Evolutionary conservation across 495 filamentous ascomycete species (phyloP), one percentile per base, ranked within the genome.

Genomic region (Penicillium dipodomyicola): DNA sequence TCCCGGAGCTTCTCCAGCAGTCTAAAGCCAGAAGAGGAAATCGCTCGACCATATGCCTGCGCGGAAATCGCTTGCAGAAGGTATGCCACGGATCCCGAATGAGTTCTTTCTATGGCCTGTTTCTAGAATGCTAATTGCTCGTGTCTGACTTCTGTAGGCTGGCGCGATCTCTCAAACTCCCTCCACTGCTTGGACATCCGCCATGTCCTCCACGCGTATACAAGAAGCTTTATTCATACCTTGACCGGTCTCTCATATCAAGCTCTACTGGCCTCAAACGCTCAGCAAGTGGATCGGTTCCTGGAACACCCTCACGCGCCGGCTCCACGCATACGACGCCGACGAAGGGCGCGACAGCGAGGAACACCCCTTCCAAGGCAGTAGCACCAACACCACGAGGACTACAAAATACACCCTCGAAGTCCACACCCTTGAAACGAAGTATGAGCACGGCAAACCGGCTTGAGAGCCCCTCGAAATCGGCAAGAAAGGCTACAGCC

Each of bases 31-130:
- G 90, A 94, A 54, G 93, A 98, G 70, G 93, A 98, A 68, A 85
- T 91, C 58, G 89, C 88, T 17, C 83, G 93, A 7, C 81, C 84
- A 10, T 96, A 94, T 71, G 90, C 89, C 10, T 97, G 95, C 67
- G 89, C 91, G 2, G 87, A 97, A 69, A 82, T 98, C 33, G 94
- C 94, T 39, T 97, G 93, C 73, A 89, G 91, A 70, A 82, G 90
- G 88, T 89, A 57, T 50, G 59, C 46, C 4, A 20, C 29, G 12
- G n/a, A 5, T 5, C 29, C 45, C 3, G n/a, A 20, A 19, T 19
- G 17, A 37, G 32, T 11, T 7, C 27, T 20, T 19, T 14, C 5
- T n/a, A 23, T 2, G 2, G 23, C 23, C 27, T 17, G 2, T 3
- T 14, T 3, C 22, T 55, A 19, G 49, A 14, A 59, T 55, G 29